phyloP scores from a whole-genome alignment of 345 rosid genomes.

The Syzygium grande region DNA sequence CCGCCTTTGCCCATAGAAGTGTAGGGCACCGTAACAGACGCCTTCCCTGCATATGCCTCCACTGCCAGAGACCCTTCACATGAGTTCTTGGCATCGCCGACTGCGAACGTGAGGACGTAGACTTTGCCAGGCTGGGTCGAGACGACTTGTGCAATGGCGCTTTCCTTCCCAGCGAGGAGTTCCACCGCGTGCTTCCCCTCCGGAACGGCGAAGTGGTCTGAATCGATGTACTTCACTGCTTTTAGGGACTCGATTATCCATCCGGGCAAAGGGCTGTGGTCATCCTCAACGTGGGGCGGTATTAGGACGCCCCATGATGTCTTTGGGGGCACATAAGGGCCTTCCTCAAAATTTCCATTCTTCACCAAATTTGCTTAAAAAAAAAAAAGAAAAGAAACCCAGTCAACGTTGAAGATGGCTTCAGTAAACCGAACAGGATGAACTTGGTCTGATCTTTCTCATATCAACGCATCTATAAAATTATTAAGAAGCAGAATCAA shows the following conservation, averaged over 20 bases:
- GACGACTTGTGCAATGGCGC: constrained; percentile 55
- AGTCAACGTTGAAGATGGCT: not conserved
- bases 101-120: constrained; percentile 45
- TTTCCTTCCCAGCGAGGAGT: constrained; percentile 71
- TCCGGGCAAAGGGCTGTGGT: constrained; percentile 63
- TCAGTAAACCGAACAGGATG: not conserved
- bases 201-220: constrained; percentile 45
- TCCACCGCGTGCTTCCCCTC: constrained; percentile 52
- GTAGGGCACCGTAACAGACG: constrained; percentile 32
- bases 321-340: constrained; percentile 51
- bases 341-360: constrained; percentile 72
- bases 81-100: constrained; percentile 49
- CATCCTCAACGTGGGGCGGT: constrained; percentile 65
- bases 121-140: constrained; percentile 26
- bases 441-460: not conserved
- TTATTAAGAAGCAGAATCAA: not conserved
- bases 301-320: constrained; percentile 54
- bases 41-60: constrained; percentile 53
- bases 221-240: constrained; percentile 65
- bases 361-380: constrained; percentile 39
- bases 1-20: constrained; percentile 63
- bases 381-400: not conserved
- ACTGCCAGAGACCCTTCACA: constrained; percentile 62
- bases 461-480: not conserved
- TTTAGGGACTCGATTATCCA: constrained; percentile 82